Conservation (phyloP, 768 basidiomycete species). For the Leccinum broughii region DNA sequence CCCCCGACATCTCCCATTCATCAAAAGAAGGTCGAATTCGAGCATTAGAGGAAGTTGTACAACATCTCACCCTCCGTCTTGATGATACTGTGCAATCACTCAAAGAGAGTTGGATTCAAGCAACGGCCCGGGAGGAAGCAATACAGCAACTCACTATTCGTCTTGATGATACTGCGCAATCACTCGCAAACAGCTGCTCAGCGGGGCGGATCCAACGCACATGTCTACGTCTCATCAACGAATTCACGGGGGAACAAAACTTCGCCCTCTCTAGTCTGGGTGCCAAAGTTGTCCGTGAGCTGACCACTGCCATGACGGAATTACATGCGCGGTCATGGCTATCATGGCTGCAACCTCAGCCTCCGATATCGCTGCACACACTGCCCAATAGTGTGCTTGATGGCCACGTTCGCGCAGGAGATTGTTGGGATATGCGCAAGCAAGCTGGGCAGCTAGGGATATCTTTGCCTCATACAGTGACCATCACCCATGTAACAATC, state of each 20-base stretch:
- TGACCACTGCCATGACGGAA: background rate
- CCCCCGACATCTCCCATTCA: too few relatives aligned
- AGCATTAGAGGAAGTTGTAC: too few relatives aligned
- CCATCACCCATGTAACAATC: background rate
- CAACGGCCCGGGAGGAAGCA: background rate
- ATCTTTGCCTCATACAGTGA: background rate
- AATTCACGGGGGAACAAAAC: background rate
- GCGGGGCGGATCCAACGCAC: background rate
- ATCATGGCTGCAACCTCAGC: background rate
- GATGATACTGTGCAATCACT: background rate
- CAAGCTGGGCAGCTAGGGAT: background rate
- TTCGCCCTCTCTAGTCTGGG: background rate
- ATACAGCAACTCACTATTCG: too few relatives aligned
- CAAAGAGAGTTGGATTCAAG: background rate
- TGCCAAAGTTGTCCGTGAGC: background rate
- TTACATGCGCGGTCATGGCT: background rate
- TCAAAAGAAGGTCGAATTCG: too few relatives aligned
- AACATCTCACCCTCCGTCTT: too few relatives aligned
- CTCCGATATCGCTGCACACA: background rate
- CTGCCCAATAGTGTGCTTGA: background rate
- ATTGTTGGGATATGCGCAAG: background rate
- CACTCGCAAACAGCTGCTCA: too few relatives aligned
- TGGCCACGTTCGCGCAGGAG: too few relatives aligned
- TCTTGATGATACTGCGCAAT: too few relatives aligned
- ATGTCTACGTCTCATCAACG: background rate